Percentiles rank a stretch among this genome's conserved stretches.
Evolutionary conservation across 768 basidiomycete genomes (phyloP).

Genomic region (Saitozyma podzolica): DNA sequence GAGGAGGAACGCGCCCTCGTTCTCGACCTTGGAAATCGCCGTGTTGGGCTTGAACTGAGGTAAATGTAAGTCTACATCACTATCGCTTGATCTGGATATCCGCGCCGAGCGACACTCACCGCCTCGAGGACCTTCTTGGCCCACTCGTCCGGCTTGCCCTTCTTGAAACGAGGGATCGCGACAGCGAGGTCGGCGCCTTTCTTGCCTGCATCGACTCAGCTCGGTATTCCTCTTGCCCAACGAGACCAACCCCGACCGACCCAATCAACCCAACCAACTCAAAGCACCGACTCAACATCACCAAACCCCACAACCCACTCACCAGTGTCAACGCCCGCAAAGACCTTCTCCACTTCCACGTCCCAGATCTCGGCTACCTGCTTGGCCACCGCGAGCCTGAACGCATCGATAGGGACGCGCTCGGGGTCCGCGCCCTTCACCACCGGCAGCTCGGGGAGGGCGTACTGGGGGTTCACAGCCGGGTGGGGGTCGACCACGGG

Average conservation of each 20-base stretch:
- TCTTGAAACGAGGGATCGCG: conserved; percentile 85
- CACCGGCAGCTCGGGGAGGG: conserved; percentile 33
- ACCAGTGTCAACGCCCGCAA: conserved; percentile 77
- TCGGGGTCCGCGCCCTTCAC: conserved; percentile 27
- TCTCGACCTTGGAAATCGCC: conserved; percentile 58
- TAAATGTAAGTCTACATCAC: not conserved
- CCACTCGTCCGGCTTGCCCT: conserved; percentile 69
- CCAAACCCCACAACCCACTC: conserved; percentile 3
- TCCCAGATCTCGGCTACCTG: conserved; percentile 43
- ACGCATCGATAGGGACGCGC: conserved; percentile 37
- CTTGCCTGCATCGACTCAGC: conserved; percentile 57
- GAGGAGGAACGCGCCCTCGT: conserved; percentile 65
- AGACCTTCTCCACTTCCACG: conserved; percentile 66
- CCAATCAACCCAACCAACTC: conserved; percentile 1
- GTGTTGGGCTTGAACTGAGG: conserved; percentile 79
- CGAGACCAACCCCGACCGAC: not conserved
- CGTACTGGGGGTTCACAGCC: conserved; percentile 14
- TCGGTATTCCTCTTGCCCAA: not conserved
- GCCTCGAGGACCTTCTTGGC: conserved; percentile 71
- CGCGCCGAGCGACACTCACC: conserved; percentile 56
- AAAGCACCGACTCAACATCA: not conserved
- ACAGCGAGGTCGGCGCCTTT: conserved; percentile 92
- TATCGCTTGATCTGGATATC: not conserved
- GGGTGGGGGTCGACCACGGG: conserved; percentile 2
- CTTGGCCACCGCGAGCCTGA: conserved; percentile 42